phyloP scores from a whole-genome alignment of 306 rosid genomes.

The Fragaria iinumae region DNA sequence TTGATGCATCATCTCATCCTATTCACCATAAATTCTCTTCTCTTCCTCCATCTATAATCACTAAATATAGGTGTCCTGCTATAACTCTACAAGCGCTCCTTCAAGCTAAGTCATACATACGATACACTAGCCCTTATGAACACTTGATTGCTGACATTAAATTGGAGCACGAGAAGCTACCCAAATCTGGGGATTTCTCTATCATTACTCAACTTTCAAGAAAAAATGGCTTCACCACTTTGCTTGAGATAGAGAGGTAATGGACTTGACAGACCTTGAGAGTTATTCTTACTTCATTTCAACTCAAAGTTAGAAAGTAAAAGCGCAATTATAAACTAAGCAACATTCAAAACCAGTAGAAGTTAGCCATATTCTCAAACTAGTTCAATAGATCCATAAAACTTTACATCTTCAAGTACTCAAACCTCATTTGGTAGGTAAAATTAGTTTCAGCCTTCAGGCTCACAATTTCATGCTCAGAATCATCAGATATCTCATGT shows the following conservation, averaged over 20 bases:
- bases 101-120: neutral
- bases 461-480: neutral
- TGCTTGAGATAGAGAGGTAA: neutral
- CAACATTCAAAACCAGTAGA: neutral
- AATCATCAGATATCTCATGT: neutral
- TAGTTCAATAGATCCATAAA: neutral
- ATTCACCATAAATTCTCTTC: neutral
- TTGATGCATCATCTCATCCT: neutral
- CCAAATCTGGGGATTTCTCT: neutral
- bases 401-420: neutral
- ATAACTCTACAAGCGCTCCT: neutral
- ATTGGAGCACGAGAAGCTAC: constrained; percentile 1
- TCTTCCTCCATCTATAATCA: neutral
- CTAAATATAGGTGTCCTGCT: neutral
- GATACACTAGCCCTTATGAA: neutral
- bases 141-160: neutral
- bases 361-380: neutral
- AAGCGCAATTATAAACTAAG: neutral
- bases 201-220: neutral
- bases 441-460: neutral
- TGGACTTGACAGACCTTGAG: neutral
- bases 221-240: neutral
- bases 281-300: constrained; percentile 5
- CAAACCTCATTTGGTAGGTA: neutral
- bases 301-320: constrained; percentile 3